phyloP scores from a whole-genome alignment of 2,329 filamentous ascomycete species.

The Fusarium beomiforme region DNA sequence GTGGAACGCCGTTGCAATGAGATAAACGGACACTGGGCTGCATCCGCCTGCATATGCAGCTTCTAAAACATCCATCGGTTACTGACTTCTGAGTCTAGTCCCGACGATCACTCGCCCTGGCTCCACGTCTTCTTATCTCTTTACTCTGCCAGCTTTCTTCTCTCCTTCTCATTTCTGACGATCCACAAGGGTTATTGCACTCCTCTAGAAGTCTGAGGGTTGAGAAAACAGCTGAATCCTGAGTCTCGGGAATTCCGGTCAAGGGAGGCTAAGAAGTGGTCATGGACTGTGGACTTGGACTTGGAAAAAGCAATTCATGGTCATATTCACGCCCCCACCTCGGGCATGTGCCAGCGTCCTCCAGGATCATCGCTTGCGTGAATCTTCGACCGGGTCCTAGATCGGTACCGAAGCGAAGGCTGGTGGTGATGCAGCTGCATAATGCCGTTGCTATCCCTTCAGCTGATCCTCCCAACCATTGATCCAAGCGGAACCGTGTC shows the following conservation, averaged over 20 bases:
- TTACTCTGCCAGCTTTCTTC: constrained; percentile 6
- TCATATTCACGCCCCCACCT: constrained; percentile 23
- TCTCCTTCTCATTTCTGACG: constrained; percentile 1
- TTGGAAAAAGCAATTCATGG: constrained; percentile 31
- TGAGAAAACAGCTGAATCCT: not conserved
- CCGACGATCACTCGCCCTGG: constrained; percentile 10
- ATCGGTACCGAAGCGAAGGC: constrained; percentile 3
- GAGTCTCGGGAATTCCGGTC: not conserved
- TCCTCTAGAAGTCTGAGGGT: not conserved
- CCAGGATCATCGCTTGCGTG: constrained; percentile 7
- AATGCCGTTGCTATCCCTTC: constrained; percentile 29
- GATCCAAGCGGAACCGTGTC: constrained; percentile 12
- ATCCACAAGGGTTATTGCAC: constrained; percentile 7
- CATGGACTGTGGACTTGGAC: not conserved
- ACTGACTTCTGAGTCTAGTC: constrained; percentile 12
- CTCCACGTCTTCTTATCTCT: constrained; percentile 15
- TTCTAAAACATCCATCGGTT: constrained; percentile 1
- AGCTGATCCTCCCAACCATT: not conserved
- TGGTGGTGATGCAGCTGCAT: constrained; percentile 8
- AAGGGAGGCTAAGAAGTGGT: constrained; percentile 11
- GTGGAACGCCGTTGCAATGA: constrained; percentile 20
- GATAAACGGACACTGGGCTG: constrained; percentile 7
- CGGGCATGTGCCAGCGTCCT: constrained; percentile 7
- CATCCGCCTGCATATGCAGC: constrained; percentile 3
- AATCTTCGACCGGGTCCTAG: not conserved